Conservation (phyloP, 495 filamentous ascomycete genomes). For the Aspergillus asperescens region DNA sequence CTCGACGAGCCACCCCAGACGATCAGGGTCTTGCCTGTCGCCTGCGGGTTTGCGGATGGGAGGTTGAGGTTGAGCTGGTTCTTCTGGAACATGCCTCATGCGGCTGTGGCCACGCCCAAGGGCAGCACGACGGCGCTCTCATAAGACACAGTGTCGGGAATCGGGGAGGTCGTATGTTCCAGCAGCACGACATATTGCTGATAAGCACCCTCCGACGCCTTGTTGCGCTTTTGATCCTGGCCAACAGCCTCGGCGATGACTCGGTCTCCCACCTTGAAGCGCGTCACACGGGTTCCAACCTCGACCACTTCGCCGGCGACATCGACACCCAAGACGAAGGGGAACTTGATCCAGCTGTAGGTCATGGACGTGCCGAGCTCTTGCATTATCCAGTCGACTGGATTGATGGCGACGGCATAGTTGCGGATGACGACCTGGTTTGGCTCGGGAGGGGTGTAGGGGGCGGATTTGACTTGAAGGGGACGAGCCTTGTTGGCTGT, state of each 20-base stretch:
- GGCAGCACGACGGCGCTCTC: constrained; percentile 34
- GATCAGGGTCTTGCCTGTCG: constrained; percentile 37
- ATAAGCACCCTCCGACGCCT: constrained; percentile 23
- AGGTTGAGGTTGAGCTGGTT: constrained; percentile 36
- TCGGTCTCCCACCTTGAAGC: not conserved
- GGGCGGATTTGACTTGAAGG: constrained; percentile 29
- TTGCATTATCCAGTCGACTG: constrained; percentile 46
- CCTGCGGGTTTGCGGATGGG: not conserved
- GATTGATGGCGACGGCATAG: constrained; percentile 41
- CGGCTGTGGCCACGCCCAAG: constrained; percentile 46
- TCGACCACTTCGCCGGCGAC: constrained; percentile 49
- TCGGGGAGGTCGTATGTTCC: not conserved
- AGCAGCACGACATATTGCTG: constrained; percentile 24
- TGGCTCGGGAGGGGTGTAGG: constrained; percentile 25
- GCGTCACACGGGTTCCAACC: constrained; percentile 35
- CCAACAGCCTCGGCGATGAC: constrained; percentile 11
- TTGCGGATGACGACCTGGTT: constrained; percentile 39
- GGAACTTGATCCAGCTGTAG: constrained; percentile 33
- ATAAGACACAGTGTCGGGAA: constrained; percentile 16
- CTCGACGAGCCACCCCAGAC: constrained; percentile 56
- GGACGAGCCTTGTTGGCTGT: constrained; percentile 13
- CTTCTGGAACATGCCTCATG: constrained; percentile 47
- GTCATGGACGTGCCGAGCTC: constrained; percentile 16
- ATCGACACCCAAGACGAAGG: constrained; percentile 50
- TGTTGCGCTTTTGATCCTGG: too few species aligned